Base-by-base conservation (phyloP, 2,329 filamentous ascomycete genomes). In the Curvularia spicifera region DNA sequence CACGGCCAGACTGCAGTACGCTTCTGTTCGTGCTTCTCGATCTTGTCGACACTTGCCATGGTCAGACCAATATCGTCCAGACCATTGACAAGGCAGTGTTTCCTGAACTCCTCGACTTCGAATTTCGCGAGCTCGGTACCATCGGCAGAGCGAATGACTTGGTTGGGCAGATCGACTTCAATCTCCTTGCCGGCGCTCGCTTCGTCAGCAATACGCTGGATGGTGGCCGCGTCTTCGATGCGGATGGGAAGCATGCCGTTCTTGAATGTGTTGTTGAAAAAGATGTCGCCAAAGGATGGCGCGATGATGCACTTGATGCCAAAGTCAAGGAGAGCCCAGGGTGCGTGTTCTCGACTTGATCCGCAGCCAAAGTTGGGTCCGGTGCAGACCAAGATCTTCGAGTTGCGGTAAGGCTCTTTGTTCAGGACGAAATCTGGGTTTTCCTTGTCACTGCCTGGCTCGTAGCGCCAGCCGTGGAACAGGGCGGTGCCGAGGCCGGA, bases 211-310 rank as follows among this genome's bases (percentile, higher is more conserved):
- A 98, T 88, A 61, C 83, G 83, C 43, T 90, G 83, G 4, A 97
- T 81, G 31, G 85, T 83, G 1, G 79, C 82, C 65, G 87, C 79
- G 76, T 94, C 87, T 31, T 84, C 81, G 73, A 98, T 90, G 58
- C 84, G 80, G 60, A 98, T 87, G 47, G 94, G 93, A 63, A 98
- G 83, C 95, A 98, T 98, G 81, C 94, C 94, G 82, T 99, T 99
- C 85, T 99, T 98, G 86, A 97, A 98, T n/a, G 91, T 95, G 84
- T 99, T 99, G 87, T 97, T 97, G 87, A 94, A 96, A 87, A 97
- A 97, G 78, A 99, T 99, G 74, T 96, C 92, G 57, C 90, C 91
- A 67, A 86, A 91, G 1, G 90, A 93, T 1, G 92, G 91, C 0
- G 94, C 95, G 68, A 98, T 96, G 71, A 98, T 85, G 76, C 90